Base-by-base conservation (phyloP, 305 asterid genomes). In the Lippia alba region DNA sequence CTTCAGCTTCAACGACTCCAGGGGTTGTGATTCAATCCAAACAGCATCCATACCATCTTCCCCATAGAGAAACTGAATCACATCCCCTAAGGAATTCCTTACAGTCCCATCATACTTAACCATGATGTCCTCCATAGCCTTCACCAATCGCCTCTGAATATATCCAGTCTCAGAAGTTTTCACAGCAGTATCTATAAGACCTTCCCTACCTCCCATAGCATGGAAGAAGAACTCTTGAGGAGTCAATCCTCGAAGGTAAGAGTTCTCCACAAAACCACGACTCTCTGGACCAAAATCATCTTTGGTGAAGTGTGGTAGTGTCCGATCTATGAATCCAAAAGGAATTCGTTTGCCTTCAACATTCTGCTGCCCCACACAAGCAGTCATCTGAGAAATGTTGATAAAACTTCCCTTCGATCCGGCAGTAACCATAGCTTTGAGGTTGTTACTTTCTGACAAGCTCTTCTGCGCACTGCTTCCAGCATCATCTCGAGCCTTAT, bases 171-270 rank as follows among this genome's bases (percentile, higher is more conserved):
- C 99, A 46, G 99, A 94, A 51, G 99, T 94, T 81, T 94, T 94
- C 80, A 94, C 99, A 3, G 99, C 99, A 53, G 99, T 94, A 76
- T 94, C 99, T 54, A 94, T 94, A 18, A 94, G 91, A 87, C 99
- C 98, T 86, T 94, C 99, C 79, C 99, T 87, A 86, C 99, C 99
- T 78, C 99, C 99, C 99, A 94, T 94, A 56, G 99, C 99, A 78
- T 94, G 99, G 83, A 94, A 94, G 83, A 94, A 94, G 82, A 94
- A 94, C 76, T 94, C 99, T 70, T 92, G 99, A 9, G 98, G 99
- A 34, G 97, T 90, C 88, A 94, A 74, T 55, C 99, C 99, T 59
- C 98, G 88, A 41, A 94, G 91, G 76, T 94, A 94, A 11, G 99
- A 94, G 81, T 94, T 94, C 90, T 92, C 99, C 69, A 94, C 99